Conservation (phyloP, 345 rosid species). For the Microthlaspi erraticum region DNA sequence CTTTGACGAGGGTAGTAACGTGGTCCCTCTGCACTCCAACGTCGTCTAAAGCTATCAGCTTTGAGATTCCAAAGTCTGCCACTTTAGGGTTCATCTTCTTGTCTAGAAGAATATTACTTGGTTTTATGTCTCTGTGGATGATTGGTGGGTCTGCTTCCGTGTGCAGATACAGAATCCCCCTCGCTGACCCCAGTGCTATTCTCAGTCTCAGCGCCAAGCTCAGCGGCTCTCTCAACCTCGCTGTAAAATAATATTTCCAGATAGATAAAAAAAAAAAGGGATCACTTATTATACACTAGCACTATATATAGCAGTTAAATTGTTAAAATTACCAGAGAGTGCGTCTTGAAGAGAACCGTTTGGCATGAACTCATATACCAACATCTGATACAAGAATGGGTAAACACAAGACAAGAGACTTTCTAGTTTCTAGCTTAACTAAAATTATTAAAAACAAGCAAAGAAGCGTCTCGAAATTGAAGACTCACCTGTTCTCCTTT, state of each 20-base stretch:
- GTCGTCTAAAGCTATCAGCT: constrained; percentile 49
- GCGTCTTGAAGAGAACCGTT: constrained; percentile 58
- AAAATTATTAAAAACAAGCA: too few species aligned
- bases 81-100: constrained; percentile 55
- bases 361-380: constrained; percentile 62
- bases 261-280: too few species aligned
- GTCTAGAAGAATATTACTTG: constrained; percentile 59
- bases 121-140: constrained; percentile 59
- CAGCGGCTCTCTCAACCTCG: constrained; percentile 38
- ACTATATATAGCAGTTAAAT: too few species aligned
- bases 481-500: constrained; percentile 51
- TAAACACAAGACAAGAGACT: neutral
- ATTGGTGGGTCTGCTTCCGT: constrained; percentile 64
- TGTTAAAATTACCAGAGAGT: constrained; percentile 47
- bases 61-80: constrained; percentile 64
- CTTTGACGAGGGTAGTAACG: constrained; percentile 55
- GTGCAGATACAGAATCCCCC: constrained; percentile 59
- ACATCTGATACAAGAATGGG: constrained; percentile 62
- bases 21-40: constrained; percentile 46
- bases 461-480: too few species aligned
- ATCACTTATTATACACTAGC: too few species aligned
- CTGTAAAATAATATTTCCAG: too few species aligned
- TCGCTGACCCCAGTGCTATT: constrained; percentile 57
- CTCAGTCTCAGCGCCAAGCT: constrained; percentile 44
- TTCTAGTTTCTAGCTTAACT: too few species aligned